phyloP scores from a whole-genome alignment of 1,139 yeast species.

The Zygosaccharomyces pseudobailii region DNA sequence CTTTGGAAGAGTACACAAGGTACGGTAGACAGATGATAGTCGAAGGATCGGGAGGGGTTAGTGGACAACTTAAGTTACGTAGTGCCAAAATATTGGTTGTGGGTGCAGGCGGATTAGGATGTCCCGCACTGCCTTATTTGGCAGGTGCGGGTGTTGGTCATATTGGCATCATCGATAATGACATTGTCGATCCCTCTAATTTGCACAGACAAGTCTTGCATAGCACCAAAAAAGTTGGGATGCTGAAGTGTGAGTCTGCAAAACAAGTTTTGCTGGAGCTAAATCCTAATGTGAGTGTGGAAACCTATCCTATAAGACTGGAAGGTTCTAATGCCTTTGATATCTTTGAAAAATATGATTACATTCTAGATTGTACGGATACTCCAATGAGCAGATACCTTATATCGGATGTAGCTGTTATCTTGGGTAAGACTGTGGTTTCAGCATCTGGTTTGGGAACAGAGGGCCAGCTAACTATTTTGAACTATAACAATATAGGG shows the following conservation, averaged over 20 bases:
- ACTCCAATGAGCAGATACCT: constrained; percentile 84
- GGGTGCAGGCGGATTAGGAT: constrained; percentile 97
- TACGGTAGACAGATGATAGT: constrained; percentile 97
- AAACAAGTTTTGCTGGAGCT: constrained; percentile 44
- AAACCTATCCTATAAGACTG: constrained; percentile 50
- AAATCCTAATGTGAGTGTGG: constrained; percentile 63
- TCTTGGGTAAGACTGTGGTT: constrained; percentile 64
- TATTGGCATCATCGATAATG: constrained; percentile 85
- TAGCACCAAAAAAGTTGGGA: constrained; percentile 59
- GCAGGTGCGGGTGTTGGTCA: constrained; percentile 86
- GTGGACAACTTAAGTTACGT: constrained; percentile 57
- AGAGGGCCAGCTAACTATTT: constrained; percentile 82
- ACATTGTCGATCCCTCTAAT: constrained; percentile 76
- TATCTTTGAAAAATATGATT: constrained; percentile 60
- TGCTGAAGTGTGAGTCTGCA: constrained; percentile 76
- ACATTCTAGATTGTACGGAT: constrained; percentile 91
- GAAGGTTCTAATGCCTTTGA: constrained; percentile 56
- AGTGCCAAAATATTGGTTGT: constrained; percentile 61
- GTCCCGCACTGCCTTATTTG: constrained; percentile 82
- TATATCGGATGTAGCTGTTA: constrained; percentile 78
- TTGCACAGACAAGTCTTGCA: constrained; percentile 88
- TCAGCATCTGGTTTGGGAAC: constrained; percentile 90
- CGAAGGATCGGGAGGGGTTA: constrained; percentile 42
- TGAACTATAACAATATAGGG: constrained; percentile 63
- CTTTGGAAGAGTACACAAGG: constrained; percentile 62